Evolutionary conservation across 1,284 basidiomycete genomes (phyloP).

Genomic region (Trichosporon sp.): DNA sequence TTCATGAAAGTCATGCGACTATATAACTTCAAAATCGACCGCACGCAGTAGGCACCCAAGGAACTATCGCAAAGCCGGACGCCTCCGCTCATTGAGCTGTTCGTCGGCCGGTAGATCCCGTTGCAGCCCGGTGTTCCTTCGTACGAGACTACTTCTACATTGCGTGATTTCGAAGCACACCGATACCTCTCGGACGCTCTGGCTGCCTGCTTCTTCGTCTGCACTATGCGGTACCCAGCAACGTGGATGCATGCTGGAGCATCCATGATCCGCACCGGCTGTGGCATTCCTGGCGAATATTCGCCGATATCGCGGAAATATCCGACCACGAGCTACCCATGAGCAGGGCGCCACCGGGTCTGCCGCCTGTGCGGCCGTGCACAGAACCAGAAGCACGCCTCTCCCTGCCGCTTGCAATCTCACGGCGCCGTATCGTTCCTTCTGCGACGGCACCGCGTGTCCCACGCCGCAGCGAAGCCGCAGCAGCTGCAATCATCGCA

Average conservation of each 20-base stretch:
- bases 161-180: too few relatives aligned
- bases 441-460: too few relatives aligned
- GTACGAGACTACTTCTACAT: background rate
- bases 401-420: background rate
- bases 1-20: background rate
- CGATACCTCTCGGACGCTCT: too few relatives aligned
- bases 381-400: background rate
- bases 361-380: background rate
- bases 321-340: background rate
- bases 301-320: background rate
- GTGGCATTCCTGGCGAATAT: background rate
- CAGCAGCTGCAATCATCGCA: too few relatives aligned
- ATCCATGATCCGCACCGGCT: background rate
- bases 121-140: too few relatives aligned
- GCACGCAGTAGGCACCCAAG: background rate
- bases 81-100: background rate
- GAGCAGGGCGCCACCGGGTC: background rate
- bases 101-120: too few relatives aligned
- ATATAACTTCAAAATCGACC: background rate
- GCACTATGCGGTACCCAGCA: background rate
- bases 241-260: background rate
- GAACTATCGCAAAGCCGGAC: background rate
- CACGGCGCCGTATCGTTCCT: too few relatives aligned
- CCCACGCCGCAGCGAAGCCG: too few relatives aligned
- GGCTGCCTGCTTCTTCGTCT: background rate